phyloP scores from a whole-genome alignment of 345 rosid genomes.

The Salix viminalis region DNA sequence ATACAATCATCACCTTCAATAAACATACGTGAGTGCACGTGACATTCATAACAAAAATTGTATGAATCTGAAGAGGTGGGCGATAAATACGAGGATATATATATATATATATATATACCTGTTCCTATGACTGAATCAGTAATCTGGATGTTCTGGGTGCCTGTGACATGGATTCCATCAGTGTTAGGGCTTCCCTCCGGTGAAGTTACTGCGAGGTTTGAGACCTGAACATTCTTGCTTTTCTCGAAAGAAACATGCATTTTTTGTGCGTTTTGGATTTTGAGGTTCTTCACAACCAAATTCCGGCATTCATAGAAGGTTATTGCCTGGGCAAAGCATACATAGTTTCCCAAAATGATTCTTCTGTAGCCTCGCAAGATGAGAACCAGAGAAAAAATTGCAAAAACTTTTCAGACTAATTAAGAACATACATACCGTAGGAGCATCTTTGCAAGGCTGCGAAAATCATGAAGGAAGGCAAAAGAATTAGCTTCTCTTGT shows the following conservation, averaged over 20 bases:
- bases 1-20: conserved; percentile 80
- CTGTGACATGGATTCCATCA: conserved; percentile 76
- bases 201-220: conserved; percentile 46
- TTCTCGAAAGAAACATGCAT: conserved; percentile 58
- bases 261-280: conserved; percentile 61
- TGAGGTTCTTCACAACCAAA: conserved; percentile 44
- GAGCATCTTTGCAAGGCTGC: conserved; percentile 81
- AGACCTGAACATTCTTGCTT: conserved; percentile 45
- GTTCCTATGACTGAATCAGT: conserved; percentile 52
- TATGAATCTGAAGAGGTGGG: not conserved
- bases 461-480: conserved; percentile 8
- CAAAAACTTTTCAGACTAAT: not conserved
- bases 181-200: conserved; percentile 77
- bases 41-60: not conserved
- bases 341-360: not conserved
- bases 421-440: conserved; percentile 67
- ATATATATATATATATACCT: conserved; percentile 28
- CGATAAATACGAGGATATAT: not conserved
- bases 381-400: not conserved
- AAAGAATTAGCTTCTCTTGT: not conserved
- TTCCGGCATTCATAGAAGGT: conserved; percentile 55
- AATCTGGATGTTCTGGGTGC: conserved; percentile 56
- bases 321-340: conserved; percentile 48
- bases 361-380: not conserved
- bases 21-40: not conserved